Evolutionary conservation across 345 rosid species (phyloP).

Genomic region (Kernera saxatilis): DNA sequence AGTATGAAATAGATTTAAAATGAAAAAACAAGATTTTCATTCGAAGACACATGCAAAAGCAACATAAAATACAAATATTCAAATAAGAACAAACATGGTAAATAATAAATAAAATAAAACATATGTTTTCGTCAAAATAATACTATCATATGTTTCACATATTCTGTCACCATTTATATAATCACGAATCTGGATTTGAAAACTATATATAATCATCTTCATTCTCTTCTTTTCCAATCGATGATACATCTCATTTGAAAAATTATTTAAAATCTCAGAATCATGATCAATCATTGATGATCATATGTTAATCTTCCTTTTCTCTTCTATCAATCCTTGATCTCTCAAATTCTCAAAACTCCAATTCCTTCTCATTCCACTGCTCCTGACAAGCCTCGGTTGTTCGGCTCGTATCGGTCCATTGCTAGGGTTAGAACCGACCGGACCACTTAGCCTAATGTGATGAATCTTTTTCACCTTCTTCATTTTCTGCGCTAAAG

Average conservation of each 20-base stretch:
- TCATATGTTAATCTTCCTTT: background rate
- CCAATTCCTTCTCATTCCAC: constrained; percentile 88
- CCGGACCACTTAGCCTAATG: constrained; percentile 33
- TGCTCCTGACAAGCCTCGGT: constrained; percentile 64
- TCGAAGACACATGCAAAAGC: background rate
- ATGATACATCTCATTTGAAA: background rate
- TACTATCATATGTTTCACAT: constrained; percentile 8
- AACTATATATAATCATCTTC: background rate
- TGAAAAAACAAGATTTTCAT: background rate
- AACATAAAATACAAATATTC: background rate
- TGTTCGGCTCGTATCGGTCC: constrained; percentile 2
- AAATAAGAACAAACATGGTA: background rate
- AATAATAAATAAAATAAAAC: background rate
- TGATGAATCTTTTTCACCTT: constrained; percentile 27
- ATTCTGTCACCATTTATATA: constrained; percentile 5
- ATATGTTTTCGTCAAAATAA: background rate
- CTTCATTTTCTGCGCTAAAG: constrained; percentile 36
- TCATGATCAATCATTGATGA: background rate
- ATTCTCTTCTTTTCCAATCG: background rate
- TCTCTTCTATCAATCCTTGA: constrained; percentile 23
- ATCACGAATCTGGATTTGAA: constrained; percentile 11
- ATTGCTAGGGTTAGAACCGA: constrained; percentile 7
- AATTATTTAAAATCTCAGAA: constrained; percentile 3
- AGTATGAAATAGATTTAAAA: background rate
- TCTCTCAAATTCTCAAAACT: constrained; percentile 62